phyloP scores from a whole-genome alignment of 257 asterid species.

The Paraleonurus japonicus region DNA sequence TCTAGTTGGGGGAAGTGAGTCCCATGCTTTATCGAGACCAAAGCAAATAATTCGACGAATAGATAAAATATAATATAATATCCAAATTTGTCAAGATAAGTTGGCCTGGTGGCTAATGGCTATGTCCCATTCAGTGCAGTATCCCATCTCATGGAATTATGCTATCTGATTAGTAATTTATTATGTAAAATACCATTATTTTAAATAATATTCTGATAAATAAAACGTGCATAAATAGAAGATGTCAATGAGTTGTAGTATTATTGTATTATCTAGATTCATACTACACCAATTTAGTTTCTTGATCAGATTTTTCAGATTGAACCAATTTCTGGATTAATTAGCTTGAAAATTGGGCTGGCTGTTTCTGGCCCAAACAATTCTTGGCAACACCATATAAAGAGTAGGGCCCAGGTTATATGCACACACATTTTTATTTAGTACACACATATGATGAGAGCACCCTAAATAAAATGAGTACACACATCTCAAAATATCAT shows the following conservation, averaged over 20 bases:
- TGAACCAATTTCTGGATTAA: not conserved
- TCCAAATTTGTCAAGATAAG: conserved; percentile 14
- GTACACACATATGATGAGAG: too few relatives aligned
- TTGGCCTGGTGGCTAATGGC: too few relatives aligned
- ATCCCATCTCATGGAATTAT: conserved; percentile 10
- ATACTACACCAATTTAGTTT: not conserved
- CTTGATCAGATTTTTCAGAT: not conserved
- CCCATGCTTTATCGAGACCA: conserved; percentile 28
- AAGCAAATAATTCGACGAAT: conserved; percentile 6
- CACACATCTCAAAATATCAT: too few relatives aligned
- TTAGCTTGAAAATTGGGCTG: not conserved
- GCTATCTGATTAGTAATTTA: not conserved
- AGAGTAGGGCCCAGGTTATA: too few relatives aligned
- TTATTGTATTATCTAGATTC: not conserved
- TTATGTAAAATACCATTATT: not conserved
- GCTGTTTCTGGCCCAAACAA: not conserved
- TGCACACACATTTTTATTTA: too few relatives aligned
- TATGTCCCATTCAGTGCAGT: conserved; percentile 11
- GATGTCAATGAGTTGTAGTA: not conserved
- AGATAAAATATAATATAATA: conserved; percentile 4
- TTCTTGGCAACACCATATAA: not conserved
- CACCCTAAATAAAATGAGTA: too few relatives aligned
- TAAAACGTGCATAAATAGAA: not conserved
- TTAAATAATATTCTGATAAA: not conserved
- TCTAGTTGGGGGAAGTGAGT: not conserved